phyloP scores from a whole-genome alignment of 2,329 filamentous ascomycete genomes.

The Aspergillus ibericus region DNA sequence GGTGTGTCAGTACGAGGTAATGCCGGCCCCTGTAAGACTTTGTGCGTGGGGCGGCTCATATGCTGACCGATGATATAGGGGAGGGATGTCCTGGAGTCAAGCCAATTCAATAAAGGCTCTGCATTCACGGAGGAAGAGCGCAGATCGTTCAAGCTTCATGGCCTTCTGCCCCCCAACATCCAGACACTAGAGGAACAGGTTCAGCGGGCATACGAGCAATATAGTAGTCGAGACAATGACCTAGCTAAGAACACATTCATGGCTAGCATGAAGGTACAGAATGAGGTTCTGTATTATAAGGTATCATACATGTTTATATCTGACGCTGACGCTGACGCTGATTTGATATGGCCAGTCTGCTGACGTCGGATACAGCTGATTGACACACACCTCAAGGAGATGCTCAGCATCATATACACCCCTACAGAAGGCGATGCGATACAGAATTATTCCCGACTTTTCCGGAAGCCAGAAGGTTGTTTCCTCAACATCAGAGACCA shows the following conservation, averaged over 20 bases:
- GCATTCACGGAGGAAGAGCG: slow-evolving; percentile 72
- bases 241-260: slow-evolving; percentile 86
- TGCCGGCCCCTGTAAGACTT: no score
- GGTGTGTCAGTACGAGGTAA: slow-evolving; percentile 31
- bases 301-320: slow-evolving; percentile 42
- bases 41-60: background rate
- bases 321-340: background rate
- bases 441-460: slow-evolving; percentile 75
- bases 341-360: background rate
- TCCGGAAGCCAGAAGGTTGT: slow-evolving; percentile 75
- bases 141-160: slow-evolving; percentile 66
- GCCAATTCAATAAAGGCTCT: slow-evolving; percentile 80
- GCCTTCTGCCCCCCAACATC: slow-evolving; percentile 69
- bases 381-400: slow-evolving; percentile 76
- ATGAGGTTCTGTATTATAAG: slow-evolving; percentile 77
- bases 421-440: slow-evolving; percentile 89
- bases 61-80: slow-evolving; percentile 33
- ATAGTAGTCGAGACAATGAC: slow-evolving; percentile 60
- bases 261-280: slow-evolving; percentile 81
- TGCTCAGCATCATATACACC: slow-evolving; percentile 89
- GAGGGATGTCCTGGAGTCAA: slow-evolving; percentile 60
- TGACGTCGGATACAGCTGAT: slow-evolving; percentile 56
- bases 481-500: slow-evolving; percentile 73
- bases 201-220: slow-evolving; percentile 77
- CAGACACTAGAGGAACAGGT: slow-evolving; percentile 77